Evolutionary conservation across 495 filamentous ascomycete species (phyloP).

Genomic region (Penicillium flavigenum): DNA sequence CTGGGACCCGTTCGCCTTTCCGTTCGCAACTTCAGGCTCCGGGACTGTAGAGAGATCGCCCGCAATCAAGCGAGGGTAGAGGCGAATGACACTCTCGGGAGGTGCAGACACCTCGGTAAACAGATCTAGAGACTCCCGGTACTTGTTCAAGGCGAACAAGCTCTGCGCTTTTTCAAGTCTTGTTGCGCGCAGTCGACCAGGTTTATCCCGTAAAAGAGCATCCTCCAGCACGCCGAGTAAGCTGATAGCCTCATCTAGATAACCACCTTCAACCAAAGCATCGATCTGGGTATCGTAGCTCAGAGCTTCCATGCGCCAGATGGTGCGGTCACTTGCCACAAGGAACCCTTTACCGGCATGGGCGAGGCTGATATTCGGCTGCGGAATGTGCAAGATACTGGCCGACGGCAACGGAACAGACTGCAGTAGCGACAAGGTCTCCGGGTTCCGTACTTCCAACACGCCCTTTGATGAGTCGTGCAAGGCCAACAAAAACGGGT

Average conservation of each 20-base stretch:
- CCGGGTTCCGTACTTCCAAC: slow-evolving; percentile 88
- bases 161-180: slow-evolving; percentile 88
- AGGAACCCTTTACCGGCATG: slow-evolving; percentile 95
- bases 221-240: slow-evolving; percentile 87
- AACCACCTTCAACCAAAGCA: slow-evolving; percentile 70
- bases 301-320: slow-evolving; percentile 95
- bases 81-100: slow-evolving; percentile 79
- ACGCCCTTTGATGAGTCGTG: slow-evolving; percentile 81
- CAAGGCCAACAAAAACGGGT: slow-evolving; percentile 88
- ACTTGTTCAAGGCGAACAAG: slow-evolving; percentile 79
- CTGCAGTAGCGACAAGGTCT: slow-evolving; percentile 84
- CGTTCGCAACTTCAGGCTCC: slow-evolving; percentile 48
- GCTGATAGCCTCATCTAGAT: slow-evolving; percentile 90
- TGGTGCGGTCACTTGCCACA: slow-evolving; percentile 78
- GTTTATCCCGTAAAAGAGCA: slow-evolving; percentile 82
- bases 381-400: slow-evolving; percentile 83
- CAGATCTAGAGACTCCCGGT: slow-evolving; percentile 82
- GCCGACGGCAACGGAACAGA: slow-evolving; percentile 78
- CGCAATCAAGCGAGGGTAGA: slow-evolving; percentile 82
- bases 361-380: slow-evolving; percentile 85
- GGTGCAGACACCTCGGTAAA: slow-evolving; percentile 88
- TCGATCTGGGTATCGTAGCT: slow-evolving; percentile 92
- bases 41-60: slow-evolving; percentile 67
- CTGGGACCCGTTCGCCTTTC: slow-evolving; percentile 37
- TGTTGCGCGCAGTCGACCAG: slow-evolving; percentile 71